Base-by-base conservation (phyloP, 805 yeast genomes). In the Candida hungchunana region DNA sequence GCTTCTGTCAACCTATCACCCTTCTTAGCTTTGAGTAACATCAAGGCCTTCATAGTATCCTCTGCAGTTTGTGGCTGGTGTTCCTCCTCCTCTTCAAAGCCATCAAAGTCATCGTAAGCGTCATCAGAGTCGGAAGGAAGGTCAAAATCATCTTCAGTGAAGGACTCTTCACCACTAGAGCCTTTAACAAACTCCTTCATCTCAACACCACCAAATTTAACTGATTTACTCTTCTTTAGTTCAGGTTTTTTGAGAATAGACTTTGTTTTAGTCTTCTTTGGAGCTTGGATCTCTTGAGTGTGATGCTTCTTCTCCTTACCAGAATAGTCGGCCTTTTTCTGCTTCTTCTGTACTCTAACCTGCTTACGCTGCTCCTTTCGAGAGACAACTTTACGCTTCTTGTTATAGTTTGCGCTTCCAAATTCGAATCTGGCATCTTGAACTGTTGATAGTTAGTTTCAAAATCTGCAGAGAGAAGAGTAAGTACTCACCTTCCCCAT, bases 301-400 rank as follows among this genome's bases (percentile, higher is more conserved):
- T 31, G 22, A 18, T 19, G 19, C 9, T 21, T 20, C 11, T 20
- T 28, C 13, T 14, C 25, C 28, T 42, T 42, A 19, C 35, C 29
- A 15, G 20, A 29, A 14, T 31, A 31, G 25, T 27, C 39, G 27
- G 17, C 18, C n/a, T 48, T 47, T 26, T 53, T 58, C 18, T 50
- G 46, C 40, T 59, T 64, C 53, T 65, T 66, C 3, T 44, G 50
- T 4, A 40, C 39, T 37, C 72, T 57, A 25, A 66, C 63, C 31
- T 60, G 63, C 39, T 66, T 69, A 37, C 74, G 57, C 32, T 51
- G 55, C 8, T 69, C 73, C 35, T 64, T 69, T 51, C 75, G 59
- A 6, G 64, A 55, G 2, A 60, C 25, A 13, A 52, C 48, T 17
- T 58, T 50, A 25, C 48, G 48, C 47, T 63, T 59, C 50, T 60